Evolutionary conservation across 2,329 filamentous ascomycete species (phyloP).

Genomic region (Ophiostoma sp.): DNA sequence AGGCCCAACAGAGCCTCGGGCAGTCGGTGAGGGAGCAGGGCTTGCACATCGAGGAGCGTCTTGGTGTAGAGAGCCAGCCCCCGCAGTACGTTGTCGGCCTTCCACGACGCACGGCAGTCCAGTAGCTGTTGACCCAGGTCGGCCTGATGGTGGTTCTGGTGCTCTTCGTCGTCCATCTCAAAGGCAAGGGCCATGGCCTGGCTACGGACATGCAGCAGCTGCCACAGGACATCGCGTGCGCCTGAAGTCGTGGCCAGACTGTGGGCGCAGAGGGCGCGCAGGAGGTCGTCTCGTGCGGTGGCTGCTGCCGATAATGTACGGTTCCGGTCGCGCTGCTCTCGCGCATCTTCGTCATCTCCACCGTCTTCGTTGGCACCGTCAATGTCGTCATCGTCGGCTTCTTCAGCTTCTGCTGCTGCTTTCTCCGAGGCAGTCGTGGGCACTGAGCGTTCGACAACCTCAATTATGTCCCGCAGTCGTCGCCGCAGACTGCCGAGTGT

Average conservation of each 20-base stretch:
- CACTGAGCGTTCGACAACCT: slow-evolving; percentile 43
- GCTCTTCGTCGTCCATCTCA: slow-evolving; percentile 47
- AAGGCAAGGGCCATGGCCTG: slow-evolving; percentile 67
- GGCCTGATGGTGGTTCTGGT: slow-evolving; percentile 22
- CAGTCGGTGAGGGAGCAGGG: slow-evolving; percentile 70
- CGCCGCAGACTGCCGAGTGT: slow-evolving; percentile 62
- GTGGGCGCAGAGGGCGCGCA: slow-evolving; percentile 78
- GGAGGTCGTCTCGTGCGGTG: slow-evolving; percentile 49
- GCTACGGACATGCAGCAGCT: slow-evolving; percentile 73
- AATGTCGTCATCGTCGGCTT: not conserved
- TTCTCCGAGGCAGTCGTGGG: not conserved
- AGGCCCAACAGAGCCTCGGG: slow-evolving; percentile 67
- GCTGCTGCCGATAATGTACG: not conserved
- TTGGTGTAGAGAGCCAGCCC: slow-evolving; percentile 72
- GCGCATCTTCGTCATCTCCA: not conserved
- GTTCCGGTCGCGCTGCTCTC: not conserved
- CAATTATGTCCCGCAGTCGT: slow-evolving; percentile 67
- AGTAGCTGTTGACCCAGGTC: not conserved
- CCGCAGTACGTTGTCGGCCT: slow-evolving; percentile 55
- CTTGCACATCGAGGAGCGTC: slow-evolving; percentile 69
- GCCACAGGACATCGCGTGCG: slow-evolving; percentile 72
- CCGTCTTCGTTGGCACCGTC: not conserved
- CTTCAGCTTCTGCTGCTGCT: not conserved
- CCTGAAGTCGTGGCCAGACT: slow-evolving; percentile 79
- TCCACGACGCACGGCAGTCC: slow-evolving; percentile 36